These are phyloP conservation scores for Botryotinia narcissicola DNA, from an alignment of 2,329 filamentous ascomycete genomes.

Conservation along the genomic window DNA sequence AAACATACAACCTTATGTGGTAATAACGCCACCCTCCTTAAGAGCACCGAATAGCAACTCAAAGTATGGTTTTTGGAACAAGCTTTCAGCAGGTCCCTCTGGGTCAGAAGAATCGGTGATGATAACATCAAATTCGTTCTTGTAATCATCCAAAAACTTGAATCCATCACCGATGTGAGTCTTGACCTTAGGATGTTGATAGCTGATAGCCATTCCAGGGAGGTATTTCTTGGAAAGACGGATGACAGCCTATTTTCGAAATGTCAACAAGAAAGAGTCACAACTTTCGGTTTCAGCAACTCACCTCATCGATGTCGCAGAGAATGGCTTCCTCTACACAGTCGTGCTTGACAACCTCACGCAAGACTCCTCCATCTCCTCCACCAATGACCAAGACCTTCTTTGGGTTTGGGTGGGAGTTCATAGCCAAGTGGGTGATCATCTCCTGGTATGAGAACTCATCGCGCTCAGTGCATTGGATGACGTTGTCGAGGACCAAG, in stretches of 20 bases:
- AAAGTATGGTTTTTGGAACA: slow-evolving; percentile 99
- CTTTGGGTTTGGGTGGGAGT: slow-evolving; percentile 97
- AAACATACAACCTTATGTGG: slow-evolving; percentile 99
- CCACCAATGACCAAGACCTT: slow-evolving; percentile 98
- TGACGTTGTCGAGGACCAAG: slow-evolving; percentile 96
- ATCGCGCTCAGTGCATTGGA: slow-evolving; percentile 97
- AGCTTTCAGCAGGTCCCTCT: slow-evolving; percentile 89
- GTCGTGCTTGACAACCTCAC: slow-evolving; percentile 99
- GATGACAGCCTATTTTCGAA: slow-evolving; percentile 70
- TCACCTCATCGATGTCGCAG: slow-evolving; percentile 95
- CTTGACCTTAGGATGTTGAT: slow-evolving; percentile 90
- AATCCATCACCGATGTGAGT: slow-evolving; percentile 95
- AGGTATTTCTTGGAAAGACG: slow-evolving; percentile 98
- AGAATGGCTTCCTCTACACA: slow-evolving; percentile 93
- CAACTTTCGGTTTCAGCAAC: slow-evolving; percentile 16
- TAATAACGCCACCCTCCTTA: slow-evolving; percentile 94
- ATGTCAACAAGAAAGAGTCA: slow-evolving; percentile 23
- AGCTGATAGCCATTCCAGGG: slow-evolving; percentile 87
- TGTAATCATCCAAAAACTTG: slow-evolving; percentile 95
- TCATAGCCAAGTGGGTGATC: slow-evolving; percentile 98
- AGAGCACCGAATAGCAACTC: slow-evolving; percentile 87
- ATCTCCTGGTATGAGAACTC: slow-evolving; percentile 99
- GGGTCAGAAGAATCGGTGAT: slow-evolving; percentile 99
- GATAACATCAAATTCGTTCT: slow-evolving; percentile 98
- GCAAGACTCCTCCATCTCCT: slow-evolving; percentile 94